phyloP scores from a whole-genome alignment of 192 early-diverging fungal species.

The Coemansia javaensis region DNA sequence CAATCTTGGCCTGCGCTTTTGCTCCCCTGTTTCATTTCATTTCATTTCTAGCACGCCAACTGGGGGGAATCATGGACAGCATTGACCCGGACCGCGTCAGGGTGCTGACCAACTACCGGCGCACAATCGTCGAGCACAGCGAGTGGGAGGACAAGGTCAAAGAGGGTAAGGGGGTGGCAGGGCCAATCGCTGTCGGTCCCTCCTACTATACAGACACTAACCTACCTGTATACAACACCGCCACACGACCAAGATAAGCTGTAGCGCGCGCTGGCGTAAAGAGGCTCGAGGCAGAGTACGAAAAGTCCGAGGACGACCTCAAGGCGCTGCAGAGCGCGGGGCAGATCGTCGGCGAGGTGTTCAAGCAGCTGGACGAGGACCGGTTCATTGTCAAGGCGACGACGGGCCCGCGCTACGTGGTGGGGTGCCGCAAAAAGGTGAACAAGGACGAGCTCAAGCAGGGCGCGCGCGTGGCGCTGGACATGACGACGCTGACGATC shows the following conservation, averaged over 20 bases:
- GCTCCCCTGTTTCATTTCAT: too few species aligned
- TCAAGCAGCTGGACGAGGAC: slow-evolving; percentile 96
- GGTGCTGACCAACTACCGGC: slow-evolving; percentile 80
- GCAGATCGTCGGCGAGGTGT: slow-evolving; percentile 96
- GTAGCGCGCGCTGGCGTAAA: slow-evolving; percentile 76
- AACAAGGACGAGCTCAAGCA: slow-evolving; percentile 94
- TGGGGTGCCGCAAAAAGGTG: slow-evolving; percentile 91
- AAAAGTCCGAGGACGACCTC: slow-evolving; percentile 96
- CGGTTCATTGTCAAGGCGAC: slow-evolving; percentile 98
- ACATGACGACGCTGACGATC: slow-evolving; percentile 99
- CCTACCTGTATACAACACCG: background rate
- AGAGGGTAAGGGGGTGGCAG: too few species aligned
- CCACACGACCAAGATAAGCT: background rate
- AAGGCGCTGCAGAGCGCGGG: slow-evolving; percentile 99
- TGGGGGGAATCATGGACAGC: too few species aligned
- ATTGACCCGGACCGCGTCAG: slow-evolving; percentile 60
- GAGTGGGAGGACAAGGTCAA: slow-evolving; percentile 95
- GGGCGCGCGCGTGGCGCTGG: slow-evolving; percentile 95
- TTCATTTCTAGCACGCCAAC: background rate
- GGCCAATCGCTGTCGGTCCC: too few species aligned
- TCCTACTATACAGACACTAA: background rate
- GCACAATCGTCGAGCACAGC: slow-evolving; percentile 85
- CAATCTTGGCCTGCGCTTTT: too few species aligned
- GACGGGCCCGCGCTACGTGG: slow-evolving; percentile 95
- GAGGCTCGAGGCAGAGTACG: slow-evolving; percentile 82